These are phyloP conservation scores for Fraxinus latifolia DNA, from an alignment of 305 asterid genomes.

Conservation along the genomic window DNA sequence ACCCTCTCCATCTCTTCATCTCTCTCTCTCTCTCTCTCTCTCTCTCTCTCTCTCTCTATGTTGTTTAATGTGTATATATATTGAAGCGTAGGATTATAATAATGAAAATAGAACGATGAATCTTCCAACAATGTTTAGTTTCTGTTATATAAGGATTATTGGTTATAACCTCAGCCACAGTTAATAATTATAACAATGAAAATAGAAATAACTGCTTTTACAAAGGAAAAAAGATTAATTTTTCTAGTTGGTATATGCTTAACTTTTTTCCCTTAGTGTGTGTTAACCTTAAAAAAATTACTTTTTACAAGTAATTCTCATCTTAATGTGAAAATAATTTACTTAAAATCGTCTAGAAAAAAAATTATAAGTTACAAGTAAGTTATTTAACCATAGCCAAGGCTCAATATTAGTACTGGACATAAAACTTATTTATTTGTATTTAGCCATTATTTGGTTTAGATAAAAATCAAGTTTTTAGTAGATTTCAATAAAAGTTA, in stretches of 20 bases:
- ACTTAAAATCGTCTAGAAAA: neutral
- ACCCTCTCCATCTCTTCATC: constrained; percentile 28
- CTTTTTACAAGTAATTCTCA: neutral
- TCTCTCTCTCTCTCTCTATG: constrained; percentile 2
- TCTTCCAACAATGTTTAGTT: neutral
- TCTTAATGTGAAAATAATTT: neutral
- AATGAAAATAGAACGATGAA: neutral
- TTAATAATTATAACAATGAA: too few relatives aligned
- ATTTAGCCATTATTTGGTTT: neutral
- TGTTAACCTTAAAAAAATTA: neutral
- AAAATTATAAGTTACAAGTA: neutral
- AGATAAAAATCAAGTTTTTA: too few relatives aligned
- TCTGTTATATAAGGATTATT: neutral
- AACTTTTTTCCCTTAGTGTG: neutral
- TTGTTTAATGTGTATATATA: constrained; percentile 10
- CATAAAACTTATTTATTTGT: neutral
- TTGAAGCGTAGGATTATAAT: neutral
- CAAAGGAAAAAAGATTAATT: neutral
- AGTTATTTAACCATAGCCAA: neutral
- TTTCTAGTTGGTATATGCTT: neutral
- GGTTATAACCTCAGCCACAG: neutral
- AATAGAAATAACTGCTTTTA: neutral
- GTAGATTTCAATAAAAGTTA: neutral
- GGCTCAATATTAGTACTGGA: neutral
- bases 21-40: constrained; percentile 17